Percentiles rank a stretch among this genome's conserved stretches.
Evolutionary conservation across 2,329 filamentous ascomycete species (phyloP).

Genomic region (Hymenoscyphus infarciens): DNA sequence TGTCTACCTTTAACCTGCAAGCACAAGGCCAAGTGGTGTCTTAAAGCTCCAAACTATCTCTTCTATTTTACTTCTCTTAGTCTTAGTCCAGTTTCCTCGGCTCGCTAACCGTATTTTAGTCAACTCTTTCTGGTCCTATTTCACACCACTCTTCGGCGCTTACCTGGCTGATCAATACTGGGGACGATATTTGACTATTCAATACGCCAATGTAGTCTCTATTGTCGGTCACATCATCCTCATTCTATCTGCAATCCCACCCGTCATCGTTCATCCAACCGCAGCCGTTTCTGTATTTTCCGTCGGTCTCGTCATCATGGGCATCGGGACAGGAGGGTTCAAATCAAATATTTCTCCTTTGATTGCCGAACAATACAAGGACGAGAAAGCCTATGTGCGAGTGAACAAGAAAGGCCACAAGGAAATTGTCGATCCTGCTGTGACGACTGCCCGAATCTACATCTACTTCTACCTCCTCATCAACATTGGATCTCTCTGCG

Average conservation of each 20-base stretch:
- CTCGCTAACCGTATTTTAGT: slow-evolving; percentile 5
- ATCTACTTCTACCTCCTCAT: slow-evolving; percentile 49
- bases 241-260: slow-evolving; percentile 42
- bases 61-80: background rate
- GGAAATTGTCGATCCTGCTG: slow-evolving; percentile 34
- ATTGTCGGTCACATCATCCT: slow-evolving; percentile 52
- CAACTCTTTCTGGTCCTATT: slow-evolving; percentile 39
- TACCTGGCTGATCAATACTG: slow-evolving; percentile 55
- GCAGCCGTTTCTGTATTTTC: slow-evolving; percentile 47
- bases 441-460: slow-evolving; percentile 34
- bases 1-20: background rate
- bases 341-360: slow-evolving; percentile 38
- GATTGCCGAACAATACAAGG: slow-evolving; percentile 34
- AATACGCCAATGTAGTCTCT: slow-evolving; percentile 42
- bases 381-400: slow-evolving; percentile 27
- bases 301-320: slow-evolving; percentile 44
- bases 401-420: slow-evolving; percentile 28
- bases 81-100: no score
- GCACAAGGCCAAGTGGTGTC: background rate
- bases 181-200: slow-evolving; percentile 58
- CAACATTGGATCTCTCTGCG: slow-evolving; percentile 45
- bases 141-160: slow-evolving; percentile 46
- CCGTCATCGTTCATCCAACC: slow-evolving; percentile 40
- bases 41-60: background rate
- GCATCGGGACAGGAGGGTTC: slow-evolving; percentile 44